Base-by-base conservation (phyloP, 208 protist genomes). In the Crithidia mellificae region DNA sequence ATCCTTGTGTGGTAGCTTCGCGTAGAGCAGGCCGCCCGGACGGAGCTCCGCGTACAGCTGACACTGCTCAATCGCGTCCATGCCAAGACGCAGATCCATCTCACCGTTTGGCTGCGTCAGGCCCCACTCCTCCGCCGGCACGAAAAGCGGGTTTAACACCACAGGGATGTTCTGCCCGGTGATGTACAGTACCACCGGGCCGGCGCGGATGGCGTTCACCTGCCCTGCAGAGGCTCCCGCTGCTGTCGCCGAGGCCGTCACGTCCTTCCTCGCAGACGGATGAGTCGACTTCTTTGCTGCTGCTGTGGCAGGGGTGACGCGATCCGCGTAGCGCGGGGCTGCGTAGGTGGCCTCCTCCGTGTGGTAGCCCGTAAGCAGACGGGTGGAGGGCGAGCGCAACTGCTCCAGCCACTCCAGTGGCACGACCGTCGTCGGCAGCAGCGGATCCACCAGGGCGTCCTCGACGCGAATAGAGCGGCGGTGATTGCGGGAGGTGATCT, bases 21-120 rank as follows among this genome's bases (percentile, higher is more conserved):
- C 50, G 68, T 90, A 88, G 29, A 96, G 77, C 32, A 92, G 57
- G 4, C 91, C 90, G 65, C 91, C 91, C 2, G 91, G 91, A 0
- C 91, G 87, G 12, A 96, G 77, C 80, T 96, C 91, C 8, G 78
- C 81, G 74, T 85, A 91, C 59, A 96, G 75, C 8, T 74, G 71
- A 73, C 91, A 94, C 75, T 96, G 91, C 72, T 90, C 88, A 55
- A 96, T 94, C 9, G 86, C 88, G 57, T 96, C 91, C 80, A 93
- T 80, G 27, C 91, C 91, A 24, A 96, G 24, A 39, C 91, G 86
- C 24, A 94, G 62, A 66, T 96, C 91, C 32, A 86, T 17, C 43
- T 94, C 88, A 4, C 39, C 52, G 29, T 68, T 63, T 20, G 55
- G 44, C 25, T 24, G 38, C n/a, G 62, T 43, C 15, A 85, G 27